Percentiles rank a stretch among this genome's conserved stretches.
These are phyloP conservation scores for Allium sativum DNA, from an alignment of 106 monocot species.

Conservation along the genomic window DNA sequence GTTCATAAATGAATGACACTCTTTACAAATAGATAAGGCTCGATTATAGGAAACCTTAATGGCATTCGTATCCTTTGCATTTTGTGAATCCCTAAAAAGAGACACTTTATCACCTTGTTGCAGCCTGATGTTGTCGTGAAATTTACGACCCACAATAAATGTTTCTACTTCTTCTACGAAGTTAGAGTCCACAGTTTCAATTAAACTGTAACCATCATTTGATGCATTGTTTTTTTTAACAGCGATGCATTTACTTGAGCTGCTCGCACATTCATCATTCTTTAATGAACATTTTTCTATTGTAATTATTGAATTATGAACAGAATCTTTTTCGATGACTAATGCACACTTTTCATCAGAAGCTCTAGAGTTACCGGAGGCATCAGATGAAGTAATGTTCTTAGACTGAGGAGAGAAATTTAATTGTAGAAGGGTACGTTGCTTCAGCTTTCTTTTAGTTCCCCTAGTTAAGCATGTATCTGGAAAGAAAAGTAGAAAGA, in stretches of 20 bases:
- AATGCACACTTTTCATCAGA: constrained; percentile 1
- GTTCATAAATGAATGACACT: background rate
- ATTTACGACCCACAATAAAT: constrained; percentile 71
- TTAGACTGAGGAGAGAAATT: constrained; percentile 28
- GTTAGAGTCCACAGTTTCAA: constrained; percentile 11
- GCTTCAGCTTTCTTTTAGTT: constrained; percentile 61
- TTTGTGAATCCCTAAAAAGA: constrained; percentile 55
- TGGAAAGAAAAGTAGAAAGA: constrained; percentile 17
- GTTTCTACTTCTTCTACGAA: constrained; percentile 36
- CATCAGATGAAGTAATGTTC: constrained; percentile 3
- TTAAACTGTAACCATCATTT: constrained; percentile 4
- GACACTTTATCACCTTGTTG: constrained; percentile 33
- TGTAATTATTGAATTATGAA: background rate
- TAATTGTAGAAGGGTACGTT: constrained; percentile 63
- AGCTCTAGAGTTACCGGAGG: background rate
- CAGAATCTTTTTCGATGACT: constrained; percentile 3
- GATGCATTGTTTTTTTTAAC: background rate
- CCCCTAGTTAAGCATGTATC: constrained; percentile 72
- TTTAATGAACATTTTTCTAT: background rate
- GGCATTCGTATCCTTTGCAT: constrained; percentile 68
- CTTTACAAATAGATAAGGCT: background rate
- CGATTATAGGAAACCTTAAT: constrained; percentile 68
- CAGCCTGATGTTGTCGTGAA: constrained; percentile 39
- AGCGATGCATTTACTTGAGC: constrained; percentile 1
- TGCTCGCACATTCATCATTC: constrained; percentile 7